Percentiles rank a stretch among this genome's conserved stretches.
phyloP scores from a whole-genome alignment of 495 filamentous ascomycete genomes.

The Lindgomyces ingoldianus region DNA sequence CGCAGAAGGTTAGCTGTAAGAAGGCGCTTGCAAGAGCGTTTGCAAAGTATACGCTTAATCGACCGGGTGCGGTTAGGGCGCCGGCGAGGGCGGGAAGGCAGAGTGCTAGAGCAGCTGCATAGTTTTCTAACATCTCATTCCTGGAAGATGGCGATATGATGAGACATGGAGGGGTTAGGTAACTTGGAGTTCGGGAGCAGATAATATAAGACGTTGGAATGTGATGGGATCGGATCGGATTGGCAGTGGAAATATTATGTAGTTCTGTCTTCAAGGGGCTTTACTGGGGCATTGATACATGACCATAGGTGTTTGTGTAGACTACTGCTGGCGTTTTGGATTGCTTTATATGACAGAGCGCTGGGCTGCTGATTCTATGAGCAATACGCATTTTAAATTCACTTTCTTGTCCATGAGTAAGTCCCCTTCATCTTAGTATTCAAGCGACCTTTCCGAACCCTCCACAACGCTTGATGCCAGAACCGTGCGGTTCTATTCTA shows the following conservation, averaged over 20 bases:
- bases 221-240: neutral
- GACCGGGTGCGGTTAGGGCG: slow-evolving; percentile 39
- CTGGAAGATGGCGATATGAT: neutral
- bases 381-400: too few species aligned
- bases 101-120: slow-evolving; percentile 5
- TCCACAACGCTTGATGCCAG: too few species aligned
- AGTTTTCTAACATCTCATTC: too few species aligned
- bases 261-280: too few species aligned
- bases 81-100: slow-evolving; percentile 18
- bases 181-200: neutral
- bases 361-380: neutral
- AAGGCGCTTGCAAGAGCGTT: slow-evolving; percentile 95
- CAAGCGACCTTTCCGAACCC: too few species aligned
- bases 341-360: neutral
- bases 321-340: neutral
- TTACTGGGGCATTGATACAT: too few species aligned
- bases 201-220: neutral
- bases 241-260: neutral
- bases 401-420: too few species aligned
- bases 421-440: too few species aligned
- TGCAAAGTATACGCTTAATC: slow-evolving; percentile 73
- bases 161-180: too few species aligned
- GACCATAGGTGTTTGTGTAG: too few species aligned
- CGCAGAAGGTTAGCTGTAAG: slow-evolving; percentile 97
- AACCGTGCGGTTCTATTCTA: too few species aligned